phyloP scores from a whole-genome alignment of 2,329 filamentous ascomycete species.

The Claviceps pazoutovae region DNA sequence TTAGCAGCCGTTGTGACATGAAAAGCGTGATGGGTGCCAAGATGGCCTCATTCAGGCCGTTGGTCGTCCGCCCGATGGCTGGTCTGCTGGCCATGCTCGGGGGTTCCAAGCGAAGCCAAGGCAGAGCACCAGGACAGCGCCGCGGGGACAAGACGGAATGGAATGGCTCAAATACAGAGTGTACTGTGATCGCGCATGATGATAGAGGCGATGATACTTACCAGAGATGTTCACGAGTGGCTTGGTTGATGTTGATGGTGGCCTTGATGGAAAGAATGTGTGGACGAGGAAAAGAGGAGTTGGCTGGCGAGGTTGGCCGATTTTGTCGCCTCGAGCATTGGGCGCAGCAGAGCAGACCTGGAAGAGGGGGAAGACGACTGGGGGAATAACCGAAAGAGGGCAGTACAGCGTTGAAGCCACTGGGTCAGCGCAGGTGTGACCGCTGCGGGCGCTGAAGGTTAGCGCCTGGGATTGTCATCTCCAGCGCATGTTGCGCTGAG shows the following conservation, averaged over 20 bases:
- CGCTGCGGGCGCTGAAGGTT: neutral
- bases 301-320: slow-evolving; percentile 24
- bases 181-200: slow-evolving; percentile 22
- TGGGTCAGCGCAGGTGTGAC: neutral
- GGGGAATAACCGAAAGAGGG: neutral
- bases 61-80: neutral
- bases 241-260: slow-evolving; percentile 20
- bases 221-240: slow-evolving; percentile 20
- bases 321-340: slow-evolving; percentile 21
- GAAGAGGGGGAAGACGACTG: neutral
- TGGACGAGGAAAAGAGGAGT: slow-evolving; percentile 31
- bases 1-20: slow-evolving; percentile 1
- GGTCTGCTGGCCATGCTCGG: neutral
- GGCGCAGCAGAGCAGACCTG: neutral
- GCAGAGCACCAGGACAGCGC: slow-evolving; percentile 6
- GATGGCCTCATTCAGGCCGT: neutral
- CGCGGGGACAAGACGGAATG: slow-evolving; percentile 9
- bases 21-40: neutral
- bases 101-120: neutral
- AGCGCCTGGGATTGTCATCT: no score
- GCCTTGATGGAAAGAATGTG: slow-evolving; percentile 23
- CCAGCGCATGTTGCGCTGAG: no score
- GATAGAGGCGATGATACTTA: slow-evolving; percentile 23
- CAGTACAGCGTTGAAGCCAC: no score
- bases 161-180: slow-evolving; percentile 14